These are phyloP conservation scores for Murraya paniculata DNA, from an alignment of 345 rosid genomes.

Conservation along the genomic window DNA sequence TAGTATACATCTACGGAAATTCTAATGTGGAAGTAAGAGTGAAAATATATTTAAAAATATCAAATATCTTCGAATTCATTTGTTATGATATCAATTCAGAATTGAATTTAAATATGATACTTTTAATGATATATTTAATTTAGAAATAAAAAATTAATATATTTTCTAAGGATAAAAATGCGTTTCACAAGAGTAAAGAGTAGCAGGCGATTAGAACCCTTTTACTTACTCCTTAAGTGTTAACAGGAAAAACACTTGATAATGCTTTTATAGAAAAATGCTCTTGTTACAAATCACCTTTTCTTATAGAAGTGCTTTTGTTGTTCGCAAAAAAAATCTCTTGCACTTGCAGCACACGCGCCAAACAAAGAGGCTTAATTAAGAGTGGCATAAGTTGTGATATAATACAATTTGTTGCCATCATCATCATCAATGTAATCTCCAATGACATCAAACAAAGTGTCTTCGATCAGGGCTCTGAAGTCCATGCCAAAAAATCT, in stretches of 20 bases:
- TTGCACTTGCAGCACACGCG: neutral
- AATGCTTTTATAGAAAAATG: neutral
- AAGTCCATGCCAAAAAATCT: slow-evolving; percentile 35
- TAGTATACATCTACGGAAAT: too few species aligned
- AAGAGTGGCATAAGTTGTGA: too few species aligned
- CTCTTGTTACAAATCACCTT: neutral
- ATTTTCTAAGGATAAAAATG: neutral
- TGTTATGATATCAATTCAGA: too few species aligned
- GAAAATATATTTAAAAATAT: too few species aligned
- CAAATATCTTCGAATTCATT: too few species aligned
- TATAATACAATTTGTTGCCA: too few species aligned
- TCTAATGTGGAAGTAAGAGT: too few species aligned
- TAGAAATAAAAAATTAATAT: neutral
- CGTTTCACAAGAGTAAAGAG: neutral
- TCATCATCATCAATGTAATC: neutral
- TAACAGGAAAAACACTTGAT: neutral
- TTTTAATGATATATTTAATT: neutral
- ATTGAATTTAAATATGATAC: too few species aligned
- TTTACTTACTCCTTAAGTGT: neutral
- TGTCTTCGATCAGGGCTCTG: slow-evolving; percentile 27
- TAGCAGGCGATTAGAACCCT: neutral
- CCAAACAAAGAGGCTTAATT: neutral
- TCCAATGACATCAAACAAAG: slow-evolving; percentile 32
- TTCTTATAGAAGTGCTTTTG: neutral
- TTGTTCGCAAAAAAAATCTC: neutral